Base-by-base conservation (phyloP, 2,329 filamentous ascomycete species). In the Pseudocercospora macadamiae region DNA sequence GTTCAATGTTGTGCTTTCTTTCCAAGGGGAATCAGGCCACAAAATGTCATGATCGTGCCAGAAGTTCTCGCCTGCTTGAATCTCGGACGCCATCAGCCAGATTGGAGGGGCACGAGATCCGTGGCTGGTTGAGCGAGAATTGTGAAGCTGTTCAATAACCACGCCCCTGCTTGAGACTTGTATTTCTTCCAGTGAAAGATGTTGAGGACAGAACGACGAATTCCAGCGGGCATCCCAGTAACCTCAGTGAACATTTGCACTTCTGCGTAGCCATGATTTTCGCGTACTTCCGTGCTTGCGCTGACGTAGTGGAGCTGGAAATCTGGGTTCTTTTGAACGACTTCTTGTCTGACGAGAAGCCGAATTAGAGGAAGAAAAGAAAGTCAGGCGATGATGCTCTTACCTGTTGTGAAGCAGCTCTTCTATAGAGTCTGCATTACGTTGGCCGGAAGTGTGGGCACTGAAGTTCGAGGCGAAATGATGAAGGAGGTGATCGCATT, bases 131-230 rank as follows among this genome's bases (percentile, higher is more conserved):
- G 32, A 16, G 48, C 34, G 44, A 51, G 37, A 21, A 60, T 53
- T 1, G 53, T 49, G 14, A 60, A 56, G 26, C 55, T 54, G 28
- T 39, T 48, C 28, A 37, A 56, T 5, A 53, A 14, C 53, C 57
- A 56, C 12, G n/a, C 32, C 14, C 53, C 37, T n/a, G 19, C 36
- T n/a, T 21, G 34, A 52, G 45, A 39, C 28, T 52, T 56, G 30
- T 53, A 39, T 18, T 42, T 49, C 32, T 39, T 36, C 57, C 57
- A 60, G 30, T 52, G 37, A 12, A 60, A 56, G 8, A 56, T 51
- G 36, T 60, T 56, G 44, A 60, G 26, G n/a, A 45, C 36, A 2
- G 49, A 44, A 14, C 57, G 47, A 18, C 57, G 48, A 5, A 56
- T 49, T 6, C 57, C 57, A 9, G 42, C 26, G 6, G 57, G 57